Conservation (phyloP, 306 rosid species). For the Sechiopsis laciniata region DNA sequence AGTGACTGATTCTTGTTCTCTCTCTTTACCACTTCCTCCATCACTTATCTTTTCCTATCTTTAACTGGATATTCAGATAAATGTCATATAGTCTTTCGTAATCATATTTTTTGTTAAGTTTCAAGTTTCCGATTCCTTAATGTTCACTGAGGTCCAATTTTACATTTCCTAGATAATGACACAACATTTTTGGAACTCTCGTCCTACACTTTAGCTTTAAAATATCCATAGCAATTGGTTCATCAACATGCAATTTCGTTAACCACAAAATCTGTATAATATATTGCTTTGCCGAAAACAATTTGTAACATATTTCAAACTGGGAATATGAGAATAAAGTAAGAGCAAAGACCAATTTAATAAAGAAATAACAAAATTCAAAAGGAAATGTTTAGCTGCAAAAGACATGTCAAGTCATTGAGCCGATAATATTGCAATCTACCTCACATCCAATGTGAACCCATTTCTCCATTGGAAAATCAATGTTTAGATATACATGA, state of each 20-base stretch:
- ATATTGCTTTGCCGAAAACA: neutral
- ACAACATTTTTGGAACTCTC: conserved; percentile 9
- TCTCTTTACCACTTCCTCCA: no score
- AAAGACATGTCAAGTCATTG: neutral
- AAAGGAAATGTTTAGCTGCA: neutral
- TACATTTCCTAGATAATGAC: conserved; percentile 7
- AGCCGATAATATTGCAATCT: conserved; percentile 17
- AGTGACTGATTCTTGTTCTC: no score
- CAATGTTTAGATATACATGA: conserved; percentile 39
- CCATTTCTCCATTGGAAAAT: conserved; percentile 73
- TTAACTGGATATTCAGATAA: neutral
- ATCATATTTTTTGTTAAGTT: conserved; percentile 2
- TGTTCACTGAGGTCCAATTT: neutral
- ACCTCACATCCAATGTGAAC: conserved; percentile 91
- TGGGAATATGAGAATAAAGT: neutral
- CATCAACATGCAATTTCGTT: neutral
- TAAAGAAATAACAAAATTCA: neutral
- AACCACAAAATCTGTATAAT: neutral
- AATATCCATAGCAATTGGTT: conserved; percentile 1
- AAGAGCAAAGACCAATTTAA: neutral
- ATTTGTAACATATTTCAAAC: conserved; percentile 1
- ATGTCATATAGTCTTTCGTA: neutral
- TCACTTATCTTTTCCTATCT: conserved; percentile 1
- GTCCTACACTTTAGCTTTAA: neutral
- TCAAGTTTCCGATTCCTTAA: neutral